Conservation (phyloP, 1,139 yeast species). For the Debaryomyces coudertii region DNA sequence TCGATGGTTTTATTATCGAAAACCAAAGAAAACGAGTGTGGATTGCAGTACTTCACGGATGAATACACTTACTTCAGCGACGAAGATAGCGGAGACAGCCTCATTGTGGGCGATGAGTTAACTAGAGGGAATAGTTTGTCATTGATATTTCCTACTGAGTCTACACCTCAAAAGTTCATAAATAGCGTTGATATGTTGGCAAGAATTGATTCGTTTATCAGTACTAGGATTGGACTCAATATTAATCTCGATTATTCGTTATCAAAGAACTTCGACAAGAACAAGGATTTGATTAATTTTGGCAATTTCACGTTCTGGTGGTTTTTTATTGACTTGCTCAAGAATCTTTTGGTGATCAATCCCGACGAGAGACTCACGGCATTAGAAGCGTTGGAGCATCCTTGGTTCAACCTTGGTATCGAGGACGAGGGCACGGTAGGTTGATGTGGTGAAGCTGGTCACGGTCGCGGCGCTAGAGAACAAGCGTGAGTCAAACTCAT, state of each 20-base stretch:
- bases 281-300: constrained; percentile 44
- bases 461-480: not conserved
- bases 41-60: constrained; percentile 42
- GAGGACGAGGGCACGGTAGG: constrained; percentile 69
- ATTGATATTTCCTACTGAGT: constrained; percentile 37
- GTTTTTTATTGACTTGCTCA: constrained; percentile 68
- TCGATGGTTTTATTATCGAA: constrained; percentile 41
- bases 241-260: constrained; percentile 46
- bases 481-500: no score
- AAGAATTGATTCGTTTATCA: constrained; percentile 53
- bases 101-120: constrained; percentile 36
- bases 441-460: not conserved
- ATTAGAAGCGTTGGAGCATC: constrained; percentile 69
- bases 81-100: constrained; percentile 25
- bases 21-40: constrained; percentile 45
- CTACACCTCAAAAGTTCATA: constrained; percentile 51
- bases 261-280: constrained; percentile 45
- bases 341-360: constrained; percentile 62
- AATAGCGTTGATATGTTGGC: constrained; percentile 55
- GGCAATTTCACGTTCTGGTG: constrained; percentile 75
- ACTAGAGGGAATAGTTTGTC: constrained; percentile 29
- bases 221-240: constrained; percentile 42
- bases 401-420: constrained; percentile 77
- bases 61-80: constrained; percentile 21
- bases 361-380: constrained; percentile 69